Percentiles rank a stretch among this genome's conserved stretches.
Evolutionary conservation across 257 asterid genomes (phyloP).

Genomic region (Nicotiana tabacum): DNA sequence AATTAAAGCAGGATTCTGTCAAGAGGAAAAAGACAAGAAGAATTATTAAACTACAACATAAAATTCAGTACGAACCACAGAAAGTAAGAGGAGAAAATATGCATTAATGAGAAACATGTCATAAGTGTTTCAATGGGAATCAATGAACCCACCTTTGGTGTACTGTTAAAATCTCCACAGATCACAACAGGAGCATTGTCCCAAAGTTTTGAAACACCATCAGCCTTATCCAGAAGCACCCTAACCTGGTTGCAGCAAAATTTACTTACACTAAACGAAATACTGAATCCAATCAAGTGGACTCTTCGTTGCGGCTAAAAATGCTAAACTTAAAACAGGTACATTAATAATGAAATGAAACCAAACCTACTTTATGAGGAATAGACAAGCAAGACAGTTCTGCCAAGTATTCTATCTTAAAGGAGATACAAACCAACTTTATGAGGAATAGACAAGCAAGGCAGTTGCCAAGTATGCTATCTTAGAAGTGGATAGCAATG

Average conservation of each 20-base stretch:
- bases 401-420: not conserved
- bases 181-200: constrained; percentile 76
- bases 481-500: not conserved
- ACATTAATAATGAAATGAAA: not conserved
- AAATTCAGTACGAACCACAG: constrained; percentile 11
- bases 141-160: constrained; percentile 60
- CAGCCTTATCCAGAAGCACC: constrained; percentile 73
- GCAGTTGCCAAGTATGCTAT: not conserved
- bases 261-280: not conserved
- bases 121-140: constrained; percentile 5
- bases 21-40: constrained; percentile 7
- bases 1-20: not conserved
- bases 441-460: not conserved
- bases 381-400: not conserved
- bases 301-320: not conserved
- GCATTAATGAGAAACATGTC: not conserved
- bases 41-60: constrained; percentile 14
- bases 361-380: not conserved
- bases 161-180: constrained; percentile 98
- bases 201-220: constrained; percentile 83
- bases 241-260: constrained; percentile 56
- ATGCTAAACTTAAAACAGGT: not conserved
- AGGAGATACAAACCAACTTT: not conserved
- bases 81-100: constrained; percentile 4
- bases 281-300: not conserved